Evolutionary conservation across 1,284 basidiomycete species (phyloP).

Genomic region (Thecaphora thlaspeos): DNA sequence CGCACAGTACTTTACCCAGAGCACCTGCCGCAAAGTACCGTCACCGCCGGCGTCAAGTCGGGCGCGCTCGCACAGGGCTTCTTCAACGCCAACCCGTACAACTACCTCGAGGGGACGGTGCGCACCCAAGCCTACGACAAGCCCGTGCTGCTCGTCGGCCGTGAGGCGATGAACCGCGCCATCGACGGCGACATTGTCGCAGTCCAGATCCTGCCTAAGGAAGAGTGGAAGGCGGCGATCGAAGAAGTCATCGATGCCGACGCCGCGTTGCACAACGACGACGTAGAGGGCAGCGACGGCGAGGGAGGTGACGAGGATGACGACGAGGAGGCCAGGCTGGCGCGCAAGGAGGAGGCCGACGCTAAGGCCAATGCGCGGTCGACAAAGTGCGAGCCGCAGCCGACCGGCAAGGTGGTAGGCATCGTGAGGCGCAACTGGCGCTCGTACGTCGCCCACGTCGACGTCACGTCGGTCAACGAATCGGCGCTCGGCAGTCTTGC

Average conservation of each 20-base stretch:
- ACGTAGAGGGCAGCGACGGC: slow-evolving; percentile 65
- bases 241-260: slow-evolving; percentile 89
- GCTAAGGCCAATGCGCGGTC: slow-evolving; percentile 58
- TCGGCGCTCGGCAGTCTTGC: slow-evolving; percentile 75
- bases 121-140: slow-evolving; percentile 71
- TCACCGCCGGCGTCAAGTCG: slow-evolving; percentile 80
- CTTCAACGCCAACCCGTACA: slow-evolving; percentile 93
- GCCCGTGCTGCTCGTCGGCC: slow-evolving; percentile 79
- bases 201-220: slow-evolving; percentile 81
- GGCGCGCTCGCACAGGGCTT: slow-evolving; percentile 85
- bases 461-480: slow-evolving; percentile 75
- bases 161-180: slow-evolving; percentile 92
- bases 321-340: slow-evolving; percentile 32
- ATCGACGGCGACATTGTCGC: slow-evolving; percentile 92
- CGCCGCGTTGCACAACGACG: slow-evolving; percentile 77
- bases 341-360: slow-evolving; percentile 45
- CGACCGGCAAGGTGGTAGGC: slow-evolving; percentile 88
- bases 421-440: slow-evolving; percentile 94
- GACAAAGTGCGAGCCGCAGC: slow-evolving; percentile 68
- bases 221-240: slow-evolving; percentile 87
- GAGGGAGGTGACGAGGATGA: slow-evolving; percentile 61
- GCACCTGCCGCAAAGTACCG: slow-evolving; percentile 75
- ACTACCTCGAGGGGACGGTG: slow-evolving; percentile 87
- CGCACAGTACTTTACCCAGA: slow-evolving; percentile 59
- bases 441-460: slow-evolving; percentile 89